Base-by-base conservation (phyloP, 331 rosid species). In the Malus hybrid region DNA sequence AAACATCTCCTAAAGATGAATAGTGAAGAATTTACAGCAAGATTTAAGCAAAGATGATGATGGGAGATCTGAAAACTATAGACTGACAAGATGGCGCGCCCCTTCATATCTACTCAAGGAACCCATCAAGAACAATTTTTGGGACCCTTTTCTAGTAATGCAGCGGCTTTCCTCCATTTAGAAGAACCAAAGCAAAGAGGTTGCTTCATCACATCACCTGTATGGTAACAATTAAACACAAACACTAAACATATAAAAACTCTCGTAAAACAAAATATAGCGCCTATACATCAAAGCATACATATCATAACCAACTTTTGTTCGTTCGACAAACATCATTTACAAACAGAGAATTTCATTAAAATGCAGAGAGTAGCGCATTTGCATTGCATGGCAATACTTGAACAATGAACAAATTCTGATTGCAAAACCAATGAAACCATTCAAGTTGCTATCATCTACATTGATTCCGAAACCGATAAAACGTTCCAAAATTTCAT, bases 21-120 rank as follows among this genome's bases (percentile, higher is more conserved):
- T 69, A 76, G 73, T 4, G 80, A 79, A 32, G 33, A 57, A 34
- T 61, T 68, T 64, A 56, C 71, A 70, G 71, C 73, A 73, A 66
- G 71, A 73, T 60, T 48, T 61, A 71, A 67, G 39, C 55, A 48
- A 6, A 18, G 34, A 66, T 11, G 80, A 67, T 16, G 42, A 63
- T 73, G 19, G 74, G 81, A 32, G 72, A 70, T 22, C 67, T 15
- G 83, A 27, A 78, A 82, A 68, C 68, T 67, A 70, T 27, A 64
- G 69, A 77, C 57, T 67, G 81, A 74, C 46, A 80, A 82, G 81
- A 74, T 69, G 70, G 79, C 67, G 73, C 39, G 54, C 87, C 79
- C 81, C 88, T 85, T 93, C 98, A 87, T 90, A 79, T 76, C 89
- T 73, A 74, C 73, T 46, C 72, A 76, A 60, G 75, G 71, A 85